Percentiles rank a stretch among this genome's conserved stretches.
These are phyloP conservation scores for Epichloe typhina DNA, from an alignment of 2,329 filamentous ascomycete genomes.

Conservation along the genomic window DNA sequence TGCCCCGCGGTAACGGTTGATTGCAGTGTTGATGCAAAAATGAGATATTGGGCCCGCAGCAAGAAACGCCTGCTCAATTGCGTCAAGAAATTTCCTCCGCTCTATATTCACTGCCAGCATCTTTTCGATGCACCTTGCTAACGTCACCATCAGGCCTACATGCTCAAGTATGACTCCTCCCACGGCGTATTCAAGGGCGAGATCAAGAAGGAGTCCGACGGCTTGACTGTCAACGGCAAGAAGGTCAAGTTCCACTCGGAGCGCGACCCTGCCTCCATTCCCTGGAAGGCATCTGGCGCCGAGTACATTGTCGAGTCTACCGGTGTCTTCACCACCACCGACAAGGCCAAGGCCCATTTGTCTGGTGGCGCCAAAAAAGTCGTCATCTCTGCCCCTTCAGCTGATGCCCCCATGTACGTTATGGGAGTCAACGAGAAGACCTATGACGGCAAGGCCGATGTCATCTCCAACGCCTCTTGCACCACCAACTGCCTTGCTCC, in stretches of 20 bases:
- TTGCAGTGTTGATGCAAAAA: neutral
- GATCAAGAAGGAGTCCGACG: slow-evolving; percentile 55
- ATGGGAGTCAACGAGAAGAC: slow-evolving; percentile 96
- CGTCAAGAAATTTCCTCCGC: neutral
- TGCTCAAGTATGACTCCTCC: slow-evolving; percentile 98
- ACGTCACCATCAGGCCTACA: slow-evolving; percentile 62
- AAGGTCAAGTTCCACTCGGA: slow-evolving; percentile 88
- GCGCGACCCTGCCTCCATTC: slow-evolving; percentile 79
- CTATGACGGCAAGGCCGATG: slow-evolving; percentile 80
- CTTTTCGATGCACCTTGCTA: neutral
- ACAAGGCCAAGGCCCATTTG: slow-evolving; percentile 90
- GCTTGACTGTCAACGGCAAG: slow-evolving; percentile 88
- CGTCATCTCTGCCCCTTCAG: slow-evolving; percentile 81
- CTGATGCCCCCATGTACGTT: slow-evolving; percentile 99
- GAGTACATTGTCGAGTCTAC: slow-evolving; percentile 96
- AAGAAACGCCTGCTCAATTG: neutral
- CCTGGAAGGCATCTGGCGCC: slow-evolving; percentile 77
- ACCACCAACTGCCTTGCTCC: slow-evolving; percentile 99
- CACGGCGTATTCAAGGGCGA: slow-evolving; percentile 95
- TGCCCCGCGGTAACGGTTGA: neutral
- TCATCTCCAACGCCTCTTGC: slow-evolving; percentile 99
- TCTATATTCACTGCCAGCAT: neutral
- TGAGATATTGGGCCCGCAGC: too few species aligned
- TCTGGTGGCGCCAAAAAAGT: slow-evolving; percentile 98
- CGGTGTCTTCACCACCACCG: slow-evolving; percentile 97